These are phyloP conservation scores for Diaporthe sp. DNA, from an alignment of 2,329 filamentous ascomycete species.

Conservation along the genomic window DNA sequence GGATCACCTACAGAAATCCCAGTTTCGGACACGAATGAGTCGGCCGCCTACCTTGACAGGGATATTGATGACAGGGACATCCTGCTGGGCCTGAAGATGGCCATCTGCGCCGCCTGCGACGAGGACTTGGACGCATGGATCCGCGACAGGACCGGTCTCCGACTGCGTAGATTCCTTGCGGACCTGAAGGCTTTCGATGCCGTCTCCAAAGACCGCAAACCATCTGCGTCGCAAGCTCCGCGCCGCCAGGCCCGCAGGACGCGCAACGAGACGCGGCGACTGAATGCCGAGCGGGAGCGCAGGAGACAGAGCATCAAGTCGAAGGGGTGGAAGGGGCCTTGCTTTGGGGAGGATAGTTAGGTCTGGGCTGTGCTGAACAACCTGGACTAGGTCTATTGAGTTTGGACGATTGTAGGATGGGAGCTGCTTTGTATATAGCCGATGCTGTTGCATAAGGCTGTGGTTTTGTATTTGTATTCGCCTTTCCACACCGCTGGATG, in stretches of 20 bases:
- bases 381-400: background rate
- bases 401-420: background rate
- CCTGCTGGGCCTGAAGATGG: constrained; percentile 67
- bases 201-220: constrained; percentile 50
- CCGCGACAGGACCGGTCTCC: constrained; percentile 63
- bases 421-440: background rate
- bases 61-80: constrained; percentile 65
- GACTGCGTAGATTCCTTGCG: constrained; percentile 67
- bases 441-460: background rate
- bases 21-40: background rate
- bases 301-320: constrained; percentile 24
- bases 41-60: constrained; percentile 50
- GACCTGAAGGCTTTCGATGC: constrained; percentile 66
- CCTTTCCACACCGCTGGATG: background rate
- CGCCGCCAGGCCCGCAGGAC: constrained; percentile 34
- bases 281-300: constrained; percentile 29
- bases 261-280: constrained; percentile 3
- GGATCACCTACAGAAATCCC: background rate
- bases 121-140: constrained; percentile 67
- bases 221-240: background rate
- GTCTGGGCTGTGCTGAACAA: background rate
- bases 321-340: constrained; percentile 22
- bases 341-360: constrained; percentile 34
- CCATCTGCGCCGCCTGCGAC: constrained; percentile 69
- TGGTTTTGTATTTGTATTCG: background rate